Evolutionary conservation across 805 yeast species (phyloP), one percentile per base, ranked within the genome.

Genomic region (Lachancea quebecensis): DNA sequence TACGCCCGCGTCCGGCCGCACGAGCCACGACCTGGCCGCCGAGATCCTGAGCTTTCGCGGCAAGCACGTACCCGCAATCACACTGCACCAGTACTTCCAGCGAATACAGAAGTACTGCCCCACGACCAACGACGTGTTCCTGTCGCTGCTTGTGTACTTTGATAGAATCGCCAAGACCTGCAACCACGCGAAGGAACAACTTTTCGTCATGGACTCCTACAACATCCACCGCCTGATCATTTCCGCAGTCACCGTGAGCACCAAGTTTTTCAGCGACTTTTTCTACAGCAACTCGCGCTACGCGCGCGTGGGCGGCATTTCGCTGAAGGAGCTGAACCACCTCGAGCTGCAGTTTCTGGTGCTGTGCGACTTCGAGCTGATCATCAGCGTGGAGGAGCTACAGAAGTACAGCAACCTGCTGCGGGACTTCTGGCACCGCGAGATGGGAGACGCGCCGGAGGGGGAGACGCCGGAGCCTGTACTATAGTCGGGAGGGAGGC

Each of bases 61-160:
- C 14, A 81, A 95, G 47, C 95, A 91, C 60, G 82, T 93, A 9
- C 99, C 99, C 1, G 96, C 95, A n/a, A 93, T 93, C 44, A 79
- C 90, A 10, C 74, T 93, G 39, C 89, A 88, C 57, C 93, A 95
- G 16, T 93, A 93, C 62, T 73, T 93, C 48, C 77, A 87, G 36
- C 79, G 99, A 59, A 91, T 93, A 27, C 77, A 91, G 62, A 91
- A 91, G 66, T 93, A 93, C 67, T 93, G 99, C 64, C 98, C 99
- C 0, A 93, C 93, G n/a, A 90, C 99, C 2, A 91, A 91, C 65
- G 98, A 93, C 62, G 98, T 93, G 30, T 93, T 90, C 64, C 69
- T 93, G 39, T 82, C 96, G 33, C 68, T 93, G 31, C 72, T 93
- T 56, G 97, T 93, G 28, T 93, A 93, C 64, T 89, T 93, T 68